Evolutionary conservation across 1,284 basidiomycete species (phyloP), one percentile per base, ranked within the genome.

Genomic region (Malassezia caprae): DNA sequence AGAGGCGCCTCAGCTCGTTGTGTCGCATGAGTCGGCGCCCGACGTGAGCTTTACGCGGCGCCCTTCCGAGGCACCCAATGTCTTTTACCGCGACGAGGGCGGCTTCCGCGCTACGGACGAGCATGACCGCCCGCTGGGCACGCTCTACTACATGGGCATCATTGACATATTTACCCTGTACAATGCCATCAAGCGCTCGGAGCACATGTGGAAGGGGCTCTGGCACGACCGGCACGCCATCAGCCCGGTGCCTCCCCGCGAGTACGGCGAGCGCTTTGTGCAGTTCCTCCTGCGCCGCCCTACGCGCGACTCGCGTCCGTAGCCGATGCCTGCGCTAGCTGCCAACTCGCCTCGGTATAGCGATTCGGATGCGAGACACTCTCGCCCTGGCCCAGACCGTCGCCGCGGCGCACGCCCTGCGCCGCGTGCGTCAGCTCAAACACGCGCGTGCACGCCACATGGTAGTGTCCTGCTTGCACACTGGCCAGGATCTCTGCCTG

Each of bases 1-100:
- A 6, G 44, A 46, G 7, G 34, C 19, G 21, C 19, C 34, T 7
- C 46, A 37, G 4, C 24, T 48, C 11, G 23, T 35, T 23, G 27
- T 23, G 8, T 24, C 46, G 32, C 32, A 24, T 23, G 23, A 37
- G 13, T 35, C 46, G 30, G 24, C 32, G 4, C 19, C 21, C 23
- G 31, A 35, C 8, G 23, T 35, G 23, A 48, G 21, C 7, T 28
- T 32, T 35, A 12, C 21, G 11, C 32, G 34, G 34, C 46, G 46
- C n/a, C 24, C 23, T 58, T 56, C 78, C 42, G 89, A 94, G 67
- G 81, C 84, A 44, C 82, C 89, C 61, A 90, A 93, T 74, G 76
- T 94, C 32, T 98, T 96, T 77, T 96, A 96, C 73, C 88, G 93
- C 70, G 90, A 98, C 72, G 94, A 98, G 69, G 91, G 91, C 23